Evolutionary conservation across 2,329 filamentous ascomycete genomes (phyloP).

Genomic region (Davidsoniella eucalypti): DNA sequence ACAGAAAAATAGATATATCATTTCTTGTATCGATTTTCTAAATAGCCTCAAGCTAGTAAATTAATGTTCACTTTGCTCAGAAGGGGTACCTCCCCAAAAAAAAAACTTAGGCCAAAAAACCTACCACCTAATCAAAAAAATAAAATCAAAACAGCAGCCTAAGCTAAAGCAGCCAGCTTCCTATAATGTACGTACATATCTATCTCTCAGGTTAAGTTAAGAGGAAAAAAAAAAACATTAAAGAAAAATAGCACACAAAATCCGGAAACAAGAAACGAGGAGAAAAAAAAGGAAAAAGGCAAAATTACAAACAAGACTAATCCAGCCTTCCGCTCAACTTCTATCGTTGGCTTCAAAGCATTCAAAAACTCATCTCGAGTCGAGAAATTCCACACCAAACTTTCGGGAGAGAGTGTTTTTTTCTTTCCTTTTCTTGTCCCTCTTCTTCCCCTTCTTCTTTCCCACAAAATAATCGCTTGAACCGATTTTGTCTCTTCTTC

Average conservation of each 20-base stretch:
- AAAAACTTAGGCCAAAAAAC: too few relatives aligned
- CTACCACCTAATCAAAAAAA: too few relatives aligned
- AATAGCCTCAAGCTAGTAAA: too few relatives aligned
- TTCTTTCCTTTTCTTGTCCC: neutral
- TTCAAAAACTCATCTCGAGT: conserved; percentile 1
- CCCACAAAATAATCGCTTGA: too few relatives aligned
- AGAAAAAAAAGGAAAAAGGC: neutral
- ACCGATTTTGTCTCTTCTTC: neutral
- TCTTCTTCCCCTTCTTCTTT: neutral
- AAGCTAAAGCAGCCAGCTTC: neutral
- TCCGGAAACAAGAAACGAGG: neutral
- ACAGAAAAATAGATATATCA: too few relatives aligned
- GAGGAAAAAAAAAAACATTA: neutral
- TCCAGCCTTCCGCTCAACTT: neutral
- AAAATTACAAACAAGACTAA: neutral
- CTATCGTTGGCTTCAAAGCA: neutral
- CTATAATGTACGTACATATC: too few relatives aligned
- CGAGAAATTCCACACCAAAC: neutral
- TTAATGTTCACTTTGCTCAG: too few relatives aligned
- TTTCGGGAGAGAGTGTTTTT: neutral
- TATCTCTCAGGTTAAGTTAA: neutral
- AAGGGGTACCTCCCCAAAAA: too few relatives aligned
- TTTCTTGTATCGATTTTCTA: too few relatives aligned
- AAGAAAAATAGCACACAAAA: neutral
- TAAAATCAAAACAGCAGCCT: too few relatives aligned